Conservation (phyloP, 805 yeast genomes). For the Cyberlindnera japonica region DNA sequence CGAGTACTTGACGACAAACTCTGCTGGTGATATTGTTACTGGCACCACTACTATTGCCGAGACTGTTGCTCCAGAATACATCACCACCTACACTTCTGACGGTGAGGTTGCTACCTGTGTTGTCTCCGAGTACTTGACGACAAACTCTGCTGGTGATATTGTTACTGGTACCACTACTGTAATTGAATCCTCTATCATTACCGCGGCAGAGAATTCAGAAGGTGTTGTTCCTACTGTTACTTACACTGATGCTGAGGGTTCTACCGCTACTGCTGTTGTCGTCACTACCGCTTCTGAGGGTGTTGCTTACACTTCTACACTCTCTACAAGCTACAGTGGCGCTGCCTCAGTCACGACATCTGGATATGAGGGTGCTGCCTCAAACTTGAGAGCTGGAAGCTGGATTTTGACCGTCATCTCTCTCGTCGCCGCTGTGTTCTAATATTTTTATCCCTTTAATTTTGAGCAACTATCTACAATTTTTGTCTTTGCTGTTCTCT, state of each 20-base stretch:
- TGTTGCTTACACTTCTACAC: background rate
- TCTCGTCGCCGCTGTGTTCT: background rate
- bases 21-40: background rate
- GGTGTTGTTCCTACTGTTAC: background rate
- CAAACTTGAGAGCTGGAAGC: background rate
- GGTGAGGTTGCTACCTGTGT: background rate
- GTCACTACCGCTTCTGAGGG: background rate
- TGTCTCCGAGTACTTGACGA: slow-evolving; percentile 6
- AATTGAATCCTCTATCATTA: too few species aligned
- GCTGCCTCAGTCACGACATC: background rate
- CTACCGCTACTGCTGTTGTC: background rate
- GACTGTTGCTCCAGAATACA: background rate
- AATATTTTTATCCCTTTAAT: background rate
- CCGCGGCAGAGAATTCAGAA: too few species aligned
- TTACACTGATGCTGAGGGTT: background rate
- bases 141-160: slow-evolving; percentile 5
- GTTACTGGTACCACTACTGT: slow-evolving; percentile 4
- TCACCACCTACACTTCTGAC: slow-evolving; percentile 1
- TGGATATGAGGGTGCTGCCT: background rate
- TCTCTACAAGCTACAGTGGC: background rate
- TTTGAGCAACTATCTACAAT: too few species aligned
- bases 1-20: background rate
- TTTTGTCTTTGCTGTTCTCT: too few species aligned
- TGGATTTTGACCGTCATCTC: background rate
- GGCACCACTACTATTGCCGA: background rate